Evolutionary conservation across 1,284 basidiomycete genomes (phyloP), one percentile per base, ranked within the genome.

Genomic region (Moniliophthora roreri): DNA sequence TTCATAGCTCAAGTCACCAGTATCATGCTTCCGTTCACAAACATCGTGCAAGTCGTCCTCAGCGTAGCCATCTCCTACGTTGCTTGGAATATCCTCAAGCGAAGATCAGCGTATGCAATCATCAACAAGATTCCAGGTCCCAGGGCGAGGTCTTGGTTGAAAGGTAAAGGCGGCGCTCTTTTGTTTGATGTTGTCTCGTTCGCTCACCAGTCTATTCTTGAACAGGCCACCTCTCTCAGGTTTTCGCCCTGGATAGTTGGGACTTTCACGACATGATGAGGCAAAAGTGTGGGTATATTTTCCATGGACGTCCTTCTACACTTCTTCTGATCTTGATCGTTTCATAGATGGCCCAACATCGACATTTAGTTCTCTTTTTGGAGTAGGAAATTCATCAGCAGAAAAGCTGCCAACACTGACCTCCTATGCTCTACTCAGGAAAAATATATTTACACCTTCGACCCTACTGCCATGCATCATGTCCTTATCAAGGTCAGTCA

Each of bases 401-500:
- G 15, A 23, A 32, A 28, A 21, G 13, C 56, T n/a, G n/a, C n/a
- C 3, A 3, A 10, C 18, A 28, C 8, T 28, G 21, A 26, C 38
- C 8, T 15, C 1, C n/a, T 18, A 11, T 1, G 15, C n/a, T 4
- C 18, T 3, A 9, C 7, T 10, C 13, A 69, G 67, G 60, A 61
- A 34, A 66, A 62, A 35, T 54, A 60, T 47, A 52, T 69, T 20
- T 61, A 66, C 37, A 60, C 62, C 1, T 68, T 64, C n/a, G 70
- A 72, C 46, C 66, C 70, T 7, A 65, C 64, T 51, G 69, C 69
- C 2, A 42, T 72, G 47, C 64, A 72, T 51, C 67, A 69, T 28
- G 65, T 72, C 32, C 38, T 72, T 16, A 65, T 70, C 26, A 70
- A 64, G 52, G 63, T 62, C 9, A 15, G 52, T 24, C 23, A n/a